phyloP scores from a whole-genome alignment of 257 asterid genomes.

The Ehretia macrophylla region DNA sequence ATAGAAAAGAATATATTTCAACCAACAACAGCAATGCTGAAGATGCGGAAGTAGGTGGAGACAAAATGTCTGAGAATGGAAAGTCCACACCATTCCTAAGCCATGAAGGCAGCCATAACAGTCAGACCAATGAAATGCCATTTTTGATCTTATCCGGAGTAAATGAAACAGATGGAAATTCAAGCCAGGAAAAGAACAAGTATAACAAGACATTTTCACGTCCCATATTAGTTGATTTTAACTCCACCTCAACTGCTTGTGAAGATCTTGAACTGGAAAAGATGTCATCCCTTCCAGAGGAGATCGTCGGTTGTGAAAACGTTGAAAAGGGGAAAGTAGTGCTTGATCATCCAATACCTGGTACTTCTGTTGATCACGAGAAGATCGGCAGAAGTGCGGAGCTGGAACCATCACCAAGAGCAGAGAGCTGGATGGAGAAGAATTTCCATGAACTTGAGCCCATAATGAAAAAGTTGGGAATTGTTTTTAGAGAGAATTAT shows the following conservation, averaged over 20 bases:
- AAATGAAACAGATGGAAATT: constrained; percentile 19
- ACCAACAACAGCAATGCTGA: constrained; percentile 12
- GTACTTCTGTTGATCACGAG: constrained; percentile 21
- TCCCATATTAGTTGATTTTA: constrained; percentile 17
- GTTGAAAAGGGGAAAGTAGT: constrained; percentile 20
- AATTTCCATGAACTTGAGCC: constrained; percentile 86
- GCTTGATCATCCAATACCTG: constrained; percentile 28
- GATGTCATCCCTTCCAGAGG: constrained; percentile 16
- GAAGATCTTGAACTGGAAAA: constrained; percentile 17
- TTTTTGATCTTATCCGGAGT: constrained; percentile 8
- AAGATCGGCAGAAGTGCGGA: constrained; percentile 26
- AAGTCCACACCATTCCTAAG: constrained; percentile 24
- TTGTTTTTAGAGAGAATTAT: constrained; percentile 72
- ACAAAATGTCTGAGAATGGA: constrained; percentile 16
- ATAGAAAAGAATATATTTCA: constrained; percentile 8
- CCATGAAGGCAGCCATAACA: constrained; percentile 20
- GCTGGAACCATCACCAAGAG: constrained; percentile 26
- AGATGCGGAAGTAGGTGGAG: constrained; percentile 25
- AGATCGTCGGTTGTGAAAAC: constrained; percentile 23
- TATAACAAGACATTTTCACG: constrained; percentile 13
- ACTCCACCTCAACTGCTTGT: constrained; percentile 15
- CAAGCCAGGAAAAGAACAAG: constrained; percentile 14
- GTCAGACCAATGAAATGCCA: constrained; percentile 24
- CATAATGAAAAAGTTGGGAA: constrained; percentile 54
- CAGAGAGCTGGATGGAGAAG: constrained; percentile 74